Evolutionary conservation across 768 basidiomycete species (phyloP), one percentile per base, ranked within the genome.

Genomic region (Lentinula sp.): DNA sequence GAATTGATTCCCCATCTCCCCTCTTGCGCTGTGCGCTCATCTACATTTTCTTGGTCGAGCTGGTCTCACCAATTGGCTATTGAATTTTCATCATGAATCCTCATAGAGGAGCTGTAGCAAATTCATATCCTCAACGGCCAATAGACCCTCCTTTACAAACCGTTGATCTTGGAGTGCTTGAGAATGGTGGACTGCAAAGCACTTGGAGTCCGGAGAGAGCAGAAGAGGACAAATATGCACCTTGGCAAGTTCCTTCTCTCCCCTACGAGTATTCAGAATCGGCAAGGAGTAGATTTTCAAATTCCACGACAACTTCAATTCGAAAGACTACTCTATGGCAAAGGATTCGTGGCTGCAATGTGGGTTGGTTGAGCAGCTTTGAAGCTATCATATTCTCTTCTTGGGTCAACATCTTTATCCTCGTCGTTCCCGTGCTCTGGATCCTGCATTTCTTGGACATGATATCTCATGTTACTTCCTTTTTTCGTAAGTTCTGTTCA

Each of bases 351-450:
- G 55, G 20, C 4, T 28, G 28, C 33, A 37, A 49, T 62, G 68
- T 46, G 69, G 73, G 72, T 72, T 73, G 68, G 51, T 46, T 56
- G 49, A 63, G 66, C 63, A 79, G 78, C 65, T 59, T 73, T n/a
- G 69, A 67, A 52, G 71, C 72, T 1, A 68, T 77, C 32, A 63
- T 67, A 7, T 64, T 64, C 2, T 74, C 70, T 54, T 76, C 77
- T 6, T 78, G 77, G 76, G 56, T 80, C 35, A 81, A 81, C 61
- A 28, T 75, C 1, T 68, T 82, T 5, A 65, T 81, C 28, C 59
- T 75, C 4, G 66, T 77, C 59, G 68, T 81, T 4, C 81, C 61
- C 36, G 28, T 57, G 7, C 32, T 53, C 12, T 57, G 61, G 61
- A 49, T 42, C 9, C 9, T 55, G 53, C 76, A 80, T 68, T 76